Conservation (phyloP, 306 rosid species). For the Astragalus membranaceus region DNA sequence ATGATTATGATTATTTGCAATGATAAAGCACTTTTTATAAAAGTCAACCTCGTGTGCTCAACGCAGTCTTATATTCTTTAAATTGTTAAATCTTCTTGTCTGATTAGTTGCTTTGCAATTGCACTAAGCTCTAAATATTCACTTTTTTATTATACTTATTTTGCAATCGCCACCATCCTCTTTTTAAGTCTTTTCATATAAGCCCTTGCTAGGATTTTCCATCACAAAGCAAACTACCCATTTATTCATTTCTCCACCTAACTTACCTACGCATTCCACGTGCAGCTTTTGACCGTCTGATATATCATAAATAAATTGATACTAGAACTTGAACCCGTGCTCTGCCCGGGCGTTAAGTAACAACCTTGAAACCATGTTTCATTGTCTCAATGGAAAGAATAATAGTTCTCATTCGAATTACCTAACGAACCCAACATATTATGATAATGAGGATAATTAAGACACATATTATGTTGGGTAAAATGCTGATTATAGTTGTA, state of each 20-base stretch:
- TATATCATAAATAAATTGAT: not conserved
- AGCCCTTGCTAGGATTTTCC: not conserved
- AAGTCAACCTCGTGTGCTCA: not conserved
- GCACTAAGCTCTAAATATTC: not conserved
- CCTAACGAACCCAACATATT: no score
- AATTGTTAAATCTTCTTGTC: no score
- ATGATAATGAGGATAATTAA: no score
- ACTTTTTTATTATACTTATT: not conserved
- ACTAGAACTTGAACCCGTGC: no score
- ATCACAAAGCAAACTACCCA: not conserved
- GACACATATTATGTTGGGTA: no score
- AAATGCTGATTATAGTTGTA: no score
- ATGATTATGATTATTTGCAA: not conserved
- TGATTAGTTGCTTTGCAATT: not conserved
- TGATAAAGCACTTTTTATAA: not conserved
- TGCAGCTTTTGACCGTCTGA: constrained; percentile 11
- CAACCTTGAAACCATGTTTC: no score
- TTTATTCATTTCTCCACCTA: not conserved
- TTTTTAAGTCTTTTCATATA: not conserved
- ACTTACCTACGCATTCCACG: no score
- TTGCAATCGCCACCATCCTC: not conserved
- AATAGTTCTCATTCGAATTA: no score
- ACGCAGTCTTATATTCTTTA: not conserved
- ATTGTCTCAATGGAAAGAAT: no score
- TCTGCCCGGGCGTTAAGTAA: no score